Evolutionary conservation across 257 asterid genomes (phyloP).

Genomic region (Ballota nigra): DNA sequence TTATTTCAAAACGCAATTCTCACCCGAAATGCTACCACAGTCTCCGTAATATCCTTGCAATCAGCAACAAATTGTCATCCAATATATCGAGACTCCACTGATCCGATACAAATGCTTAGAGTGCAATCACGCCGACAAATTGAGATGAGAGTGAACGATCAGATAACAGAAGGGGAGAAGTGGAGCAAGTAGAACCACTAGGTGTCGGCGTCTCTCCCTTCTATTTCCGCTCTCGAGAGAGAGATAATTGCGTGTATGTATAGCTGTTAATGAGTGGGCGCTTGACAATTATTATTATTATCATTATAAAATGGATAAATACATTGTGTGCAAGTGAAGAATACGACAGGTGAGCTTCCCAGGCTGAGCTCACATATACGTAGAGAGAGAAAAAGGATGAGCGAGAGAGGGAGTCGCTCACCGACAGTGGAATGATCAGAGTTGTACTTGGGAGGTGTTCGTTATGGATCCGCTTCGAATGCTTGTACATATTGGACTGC

Average conservation of each 20-base stretch:
- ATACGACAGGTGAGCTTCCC: constrained; percentile 49
- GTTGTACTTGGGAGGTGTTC: constrained; percentile 12
- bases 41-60: background rate
- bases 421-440: constrained; percentile 24
- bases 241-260: constrained; percentile 20
- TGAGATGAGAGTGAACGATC: background rate
- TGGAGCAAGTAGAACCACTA: constrained; percentile 23
- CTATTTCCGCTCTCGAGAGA: constrained; percentile 11
- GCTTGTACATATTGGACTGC: constrained; percentile 23
- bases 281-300: constrained; percentile 12
- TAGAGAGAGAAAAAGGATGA: constrained; percentile 19
- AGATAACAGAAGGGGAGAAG: background rate
- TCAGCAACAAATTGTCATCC: background rate
- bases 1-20: background rate
- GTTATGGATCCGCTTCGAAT: constrained; percentile 8
- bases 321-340: constrained; percentile 49
- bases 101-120: background rate
- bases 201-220: constrained; percentile 30
- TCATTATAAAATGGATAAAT: background rate
- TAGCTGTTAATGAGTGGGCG: constrained; percentile 41
- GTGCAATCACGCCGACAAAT: background rate
- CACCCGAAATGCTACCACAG: background rate
- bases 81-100: background rate
- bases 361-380: background rate
- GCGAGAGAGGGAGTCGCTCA: background rate